These are phyloP conservation scores for Yamagishiella unicocca DNA, from an alignment of 139 green algal genomes.

Conservation along the genomic window DNA sequence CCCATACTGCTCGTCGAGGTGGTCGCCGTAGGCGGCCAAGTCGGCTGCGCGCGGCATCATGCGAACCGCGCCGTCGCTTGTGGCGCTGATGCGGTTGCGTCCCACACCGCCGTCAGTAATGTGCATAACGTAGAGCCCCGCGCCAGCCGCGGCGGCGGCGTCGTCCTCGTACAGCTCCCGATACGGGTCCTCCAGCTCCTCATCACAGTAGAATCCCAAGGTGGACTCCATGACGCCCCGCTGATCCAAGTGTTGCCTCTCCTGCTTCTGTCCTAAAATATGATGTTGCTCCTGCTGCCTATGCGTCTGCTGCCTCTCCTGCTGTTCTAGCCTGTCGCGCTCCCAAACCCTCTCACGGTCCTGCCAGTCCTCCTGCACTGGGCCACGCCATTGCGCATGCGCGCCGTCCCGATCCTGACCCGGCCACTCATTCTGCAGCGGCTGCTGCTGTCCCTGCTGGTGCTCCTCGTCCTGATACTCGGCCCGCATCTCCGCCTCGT, in stretches of 20 bases:
- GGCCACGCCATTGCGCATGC: background rate
- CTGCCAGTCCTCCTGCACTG: background rate
- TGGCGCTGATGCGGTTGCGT: background rate
- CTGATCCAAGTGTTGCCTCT: background rate
- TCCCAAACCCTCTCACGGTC: background rate
- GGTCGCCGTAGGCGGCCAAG: background rate
- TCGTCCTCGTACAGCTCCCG: background rate
- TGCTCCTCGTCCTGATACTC: background rate
- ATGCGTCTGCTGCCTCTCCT: conserved; percentile 10
- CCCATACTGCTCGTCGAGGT: background rate
- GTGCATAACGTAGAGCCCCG: conserved; percentile 39
- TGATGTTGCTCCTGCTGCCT: background rate
- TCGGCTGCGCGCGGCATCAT: background rate
- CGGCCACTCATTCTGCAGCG: background rate
- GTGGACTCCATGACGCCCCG: background rate
- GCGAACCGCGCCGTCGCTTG: background rate
- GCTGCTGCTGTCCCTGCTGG: conserved; percentile 12
- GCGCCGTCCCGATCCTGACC: background rate
- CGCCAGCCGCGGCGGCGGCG: background rate
- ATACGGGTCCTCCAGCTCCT: conserved; percentile 39
- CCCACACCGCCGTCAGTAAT: conserved; percentile 3
- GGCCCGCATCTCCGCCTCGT: background rate
- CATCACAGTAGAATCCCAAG: conserved; percentile 26
- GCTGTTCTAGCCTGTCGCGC: background rate
- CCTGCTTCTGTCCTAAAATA: background rate